Evolutionary conservation across 768 basidiomycete genomes (phyloP).

Genomic region (Termitomyces sp.): DNA sequence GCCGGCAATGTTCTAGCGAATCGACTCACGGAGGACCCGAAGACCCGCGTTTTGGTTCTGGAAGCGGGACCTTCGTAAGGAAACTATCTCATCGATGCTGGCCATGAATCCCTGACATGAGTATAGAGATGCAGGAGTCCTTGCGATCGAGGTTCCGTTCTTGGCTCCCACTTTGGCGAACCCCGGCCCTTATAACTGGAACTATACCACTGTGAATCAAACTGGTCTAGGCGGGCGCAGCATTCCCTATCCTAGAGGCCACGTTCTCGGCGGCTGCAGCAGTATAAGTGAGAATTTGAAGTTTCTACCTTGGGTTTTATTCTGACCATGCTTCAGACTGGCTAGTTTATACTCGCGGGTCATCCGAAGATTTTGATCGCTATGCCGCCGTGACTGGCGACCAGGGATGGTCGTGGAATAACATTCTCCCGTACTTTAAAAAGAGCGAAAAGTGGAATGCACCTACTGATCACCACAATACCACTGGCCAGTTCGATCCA

Average conservation of each 20-base stretch:
- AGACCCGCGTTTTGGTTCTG: conserved; percentile 16
- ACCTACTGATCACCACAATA: conserved; percentile 22
- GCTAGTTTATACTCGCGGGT: conserved; percentile 20
- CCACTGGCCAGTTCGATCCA: conserved; percentile 24
- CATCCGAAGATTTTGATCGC: conserved; percentile 23
- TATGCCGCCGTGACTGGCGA: conserved; percentile 23
- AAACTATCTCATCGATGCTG: neutral
- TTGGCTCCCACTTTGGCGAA: neutral
- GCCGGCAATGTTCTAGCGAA: conserved; percentile 15
- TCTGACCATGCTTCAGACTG: conserved; percentile 1
- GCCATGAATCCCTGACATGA: neutral
- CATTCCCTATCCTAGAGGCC: conserved; percentile 18
- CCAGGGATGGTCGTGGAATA: conserved; percentile 26
- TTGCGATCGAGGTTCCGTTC: conserved; percentile 10
- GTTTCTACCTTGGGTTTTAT: neutral
- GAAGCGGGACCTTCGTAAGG: conserved; percentile 18
- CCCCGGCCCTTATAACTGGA: conserved; percentile 17
- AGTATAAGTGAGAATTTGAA: conserved; percentile 15
- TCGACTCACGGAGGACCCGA: conserved; percentile 15
- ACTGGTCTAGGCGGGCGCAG: conserved; percentile 12
- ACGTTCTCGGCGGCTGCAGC: conserved; percentile 19
- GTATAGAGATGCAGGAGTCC: conserved; percentile 11
- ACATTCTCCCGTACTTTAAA: conserved; percentile 17
- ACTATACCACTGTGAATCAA: conserved; percentile 20
- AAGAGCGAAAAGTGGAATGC: conserved; percentile 23